phyloP scores from a whole-genome alignment of 2,329 filamentous ascomycete genomes.

The Fonsecaea nubica region DNA sequence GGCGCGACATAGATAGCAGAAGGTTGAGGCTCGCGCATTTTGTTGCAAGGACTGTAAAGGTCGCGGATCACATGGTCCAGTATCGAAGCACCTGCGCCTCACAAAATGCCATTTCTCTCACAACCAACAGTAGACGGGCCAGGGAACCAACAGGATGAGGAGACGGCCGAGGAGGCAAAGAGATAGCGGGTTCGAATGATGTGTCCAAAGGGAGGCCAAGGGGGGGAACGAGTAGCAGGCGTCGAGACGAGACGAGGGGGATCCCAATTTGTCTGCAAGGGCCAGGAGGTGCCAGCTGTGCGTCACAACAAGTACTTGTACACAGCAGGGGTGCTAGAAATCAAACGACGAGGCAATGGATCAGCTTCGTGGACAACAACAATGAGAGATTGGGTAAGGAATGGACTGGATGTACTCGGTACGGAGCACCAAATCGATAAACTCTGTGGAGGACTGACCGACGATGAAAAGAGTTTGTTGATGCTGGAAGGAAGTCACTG shows the following conservation, averaged over 20 bases:
- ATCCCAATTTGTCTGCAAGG: constrained; percentile 29
- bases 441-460: constrained; percentile 1
- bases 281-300: constrained; percentile 30
- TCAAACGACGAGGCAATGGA: neutral
- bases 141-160: neutral
- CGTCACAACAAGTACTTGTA: constrained; percentile 23
- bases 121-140: constrained; percentile 1
- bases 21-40: constrained; percentile 32
- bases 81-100: constrained; percentile 3
- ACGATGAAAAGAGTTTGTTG: neutral
- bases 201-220: constrained; percentile 24
- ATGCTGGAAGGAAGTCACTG: constrained; percentile 3
- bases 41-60: constrained; percentile 11
- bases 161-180: neutral
- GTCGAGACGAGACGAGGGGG: constrained; percentile 28
- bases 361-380: neutral
- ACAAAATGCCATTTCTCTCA: constrained; percentile 7
- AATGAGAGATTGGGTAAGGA: neutral
- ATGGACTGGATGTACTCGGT: neutral
- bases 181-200: constrained; percentile 16
- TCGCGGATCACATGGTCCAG: constrained; percentile 30
- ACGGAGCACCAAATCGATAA: neutral
- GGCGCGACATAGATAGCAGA: constrained; percentile 42
- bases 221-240: constrained; percentile 9
- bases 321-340: neutral